Evolutionary conservation across 257 asterid genomes (phyloP).

Genomic region (Nicotiana benthamiana): DNA sequence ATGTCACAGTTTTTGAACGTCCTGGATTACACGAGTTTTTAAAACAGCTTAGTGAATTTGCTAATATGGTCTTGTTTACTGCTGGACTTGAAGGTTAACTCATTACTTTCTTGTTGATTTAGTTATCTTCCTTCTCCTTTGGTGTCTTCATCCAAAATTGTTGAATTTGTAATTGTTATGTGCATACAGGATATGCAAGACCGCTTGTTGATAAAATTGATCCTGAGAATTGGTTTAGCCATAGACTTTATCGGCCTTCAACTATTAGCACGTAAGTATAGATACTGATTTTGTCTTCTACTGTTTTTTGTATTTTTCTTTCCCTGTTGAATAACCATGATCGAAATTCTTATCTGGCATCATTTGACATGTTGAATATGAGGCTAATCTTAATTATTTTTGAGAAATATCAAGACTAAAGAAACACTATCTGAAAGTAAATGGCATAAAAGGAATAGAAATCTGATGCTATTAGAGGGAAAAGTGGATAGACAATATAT

Average conservation of each 20-base stretch:
- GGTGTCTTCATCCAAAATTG: background rate
- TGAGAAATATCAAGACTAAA: background rate
- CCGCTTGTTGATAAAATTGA: constrained; percentile 92
- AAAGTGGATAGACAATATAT: background rate
- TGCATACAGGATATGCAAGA: constrained; percentile 74
- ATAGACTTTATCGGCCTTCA: constrained; percentile 81
- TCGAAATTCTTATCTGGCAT: background rate
- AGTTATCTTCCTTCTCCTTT: background rate
- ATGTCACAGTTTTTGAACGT: constrained; percentile 95
- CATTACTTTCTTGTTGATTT: background rate
- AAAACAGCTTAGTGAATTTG: constrained; percentile 72
- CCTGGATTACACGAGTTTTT: constrained; percentile 82
- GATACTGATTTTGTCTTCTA: background rate
- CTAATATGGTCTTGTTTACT: constrained; percentile 78
- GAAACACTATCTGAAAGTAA: background rate
- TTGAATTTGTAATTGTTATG: background rate
- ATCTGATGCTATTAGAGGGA: background rate
- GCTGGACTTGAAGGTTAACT: constrained; percentile 92
- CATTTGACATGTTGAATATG: background rate
- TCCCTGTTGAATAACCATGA: no score
- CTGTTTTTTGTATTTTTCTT: background rate
- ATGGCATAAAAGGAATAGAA: background rate
- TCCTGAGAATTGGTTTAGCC: constrained; percentile 48
- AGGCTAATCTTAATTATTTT: background rate
- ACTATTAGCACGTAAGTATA: constrained; percentile 76